Base-by-base conservation (phyloP, 495 filamentous ascomycete genomes). In the Hypoxylon subgilvum region DNA sequence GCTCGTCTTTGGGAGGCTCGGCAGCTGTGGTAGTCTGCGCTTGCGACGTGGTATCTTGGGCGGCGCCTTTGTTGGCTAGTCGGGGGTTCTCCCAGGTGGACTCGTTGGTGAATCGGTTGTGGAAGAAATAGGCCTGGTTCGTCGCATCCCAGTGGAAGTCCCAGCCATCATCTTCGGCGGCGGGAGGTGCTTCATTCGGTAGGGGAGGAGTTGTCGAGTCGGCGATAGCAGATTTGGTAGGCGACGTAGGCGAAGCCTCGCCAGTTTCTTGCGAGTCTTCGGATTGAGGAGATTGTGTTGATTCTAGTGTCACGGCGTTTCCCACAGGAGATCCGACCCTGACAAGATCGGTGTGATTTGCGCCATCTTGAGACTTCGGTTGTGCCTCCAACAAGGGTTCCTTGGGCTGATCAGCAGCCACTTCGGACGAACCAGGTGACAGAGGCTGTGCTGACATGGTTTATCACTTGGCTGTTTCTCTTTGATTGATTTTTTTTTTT, bases 31-130 rank as follows among this genome's bases (percentile, higher is more conserved):
- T 57, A 23, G 63, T 53, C 46, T 69, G 44, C 3, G 47, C 27
- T 47, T 61, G 62, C 9, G 52, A 35, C 19, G 52, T 51, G 9
- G 67, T 55, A 13, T 54, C 27, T 7, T 66, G 46, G 21, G 59
- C 44, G 6, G 63, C 19, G 8, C 39, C 17, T 39, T 67, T 70
- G 14, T 79, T 74, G 5, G 87, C 82, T 8, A 96, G 79, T 39
- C 92, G 88, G 8, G 92, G 92, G 65, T 97, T 97, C 40, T 92
- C 87, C 88, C 92, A 94, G 69, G 93, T 91, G 13, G 88, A 87
- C 52, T 82, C 68, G 17, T 81, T 75, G 23, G 88, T 92, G 68
- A 89, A 86, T 41, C 86, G 85, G 69, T 96, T 97, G 78, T 89
- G 89, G 78, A 96, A 97, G 75, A 94, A 96, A 69, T 84, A 97